These are phyloP conservation scores for Albifimbria verrucaria DNA, from an alignment of 2,329 filamentous ascomycete genomes.

Conservation along the genomic window DNA sequence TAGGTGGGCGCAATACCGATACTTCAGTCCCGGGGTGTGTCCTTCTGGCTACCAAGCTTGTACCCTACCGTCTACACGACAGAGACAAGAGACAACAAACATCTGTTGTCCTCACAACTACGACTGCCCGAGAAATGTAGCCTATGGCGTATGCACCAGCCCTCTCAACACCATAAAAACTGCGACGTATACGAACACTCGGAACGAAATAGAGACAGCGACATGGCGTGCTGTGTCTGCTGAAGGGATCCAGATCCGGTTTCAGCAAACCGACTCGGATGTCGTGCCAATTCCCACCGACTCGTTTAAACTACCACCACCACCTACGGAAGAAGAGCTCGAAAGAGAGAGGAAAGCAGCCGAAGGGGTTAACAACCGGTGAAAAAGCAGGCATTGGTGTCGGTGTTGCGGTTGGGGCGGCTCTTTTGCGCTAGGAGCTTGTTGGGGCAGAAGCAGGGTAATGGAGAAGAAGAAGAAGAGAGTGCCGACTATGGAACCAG, in stretches of 20 bases:
- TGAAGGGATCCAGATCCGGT: background rate
- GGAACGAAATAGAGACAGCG: background rate
- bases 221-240: background rate
- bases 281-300: background rate
- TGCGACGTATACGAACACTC: background rate
- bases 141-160: background rate
- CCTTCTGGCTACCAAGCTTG: background rate
- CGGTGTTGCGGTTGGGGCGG: background rate
- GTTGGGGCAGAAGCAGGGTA: too few relatives aligned
- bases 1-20: background rate
- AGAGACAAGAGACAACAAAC: background rate
- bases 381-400: background rate
- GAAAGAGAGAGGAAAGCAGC: background rate
- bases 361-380: background rate
- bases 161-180: background rate
- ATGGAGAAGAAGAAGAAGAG: background rate
- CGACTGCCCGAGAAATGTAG: background rate
- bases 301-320: background rate
- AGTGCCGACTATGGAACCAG: background rate
- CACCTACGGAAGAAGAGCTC: background rate
- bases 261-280: background rate
- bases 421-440: background rate
- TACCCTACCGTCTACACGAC: background rate
- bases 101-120: background rate
- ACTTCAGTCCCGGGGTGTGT: background rate